Conservation (phyloP, 768 basidiomycete genomes). For the Mycena pura region DNA sequence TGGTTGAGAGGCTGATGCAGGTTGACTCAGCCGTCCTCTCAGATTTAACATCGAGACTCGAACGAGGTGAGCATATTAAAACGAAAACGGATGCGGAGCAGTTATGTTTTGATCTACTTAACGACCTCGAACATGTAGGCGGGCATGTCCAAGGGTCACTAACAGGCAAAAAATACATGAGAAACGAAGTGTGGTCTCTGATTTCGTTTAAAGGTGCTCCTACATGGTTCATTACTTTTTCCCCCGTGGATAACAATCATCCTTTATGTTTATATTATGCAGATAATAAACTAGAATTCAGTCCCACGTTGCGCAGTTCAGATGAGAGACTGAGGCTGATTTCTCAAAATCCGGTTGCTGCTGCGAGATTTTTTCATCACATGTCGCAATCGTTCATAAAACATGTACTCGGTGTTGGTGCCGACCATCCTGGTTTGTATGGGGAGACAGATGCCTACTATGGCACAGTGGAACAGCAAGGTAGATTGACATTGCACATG, state of each 20-base stretch:
- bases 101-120: no score
- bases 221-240: conserved; percentile 45
- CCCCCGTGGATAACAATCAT: conserved; percentile 40
- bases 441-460: conserved; percentile 41
- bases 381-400: conserved; percentile 39
- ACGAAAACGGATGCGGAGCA: no score
- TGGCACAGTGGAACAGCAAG: conserved; percentile 50
- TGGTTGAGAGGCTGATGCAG: no score
- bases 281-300: conserved; percentile 30
- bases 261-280: conserved; percentile 45
- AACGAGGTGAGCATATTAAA: no score
- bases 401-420: conserved; percentile 34
- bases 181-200: conserved; percentile 27
- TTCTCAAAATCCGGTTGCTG: conserved; percentile 34
- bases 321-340: conserved; percentile 15
- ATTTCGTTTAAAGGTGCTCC: conserved; percentile 34
- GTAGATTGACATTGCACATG: conserved; percentile 42
- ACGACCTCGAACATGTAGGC: no score
- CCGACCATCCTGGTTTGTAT: conserved; percentile 32
- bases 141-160: conserved; percentile 33
- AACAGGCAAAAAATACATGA: conserved; percentile 35
- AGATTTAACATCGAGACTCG: no score
- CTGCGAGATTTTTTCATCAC: conserved; percentile 41
- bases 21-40: no score
- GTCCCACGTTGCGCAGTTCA: conserved; percentile 12